Conservation (phyloP, 2,329 filamentous ascomycete species). For the Colletotrichum sp. region DNA sequence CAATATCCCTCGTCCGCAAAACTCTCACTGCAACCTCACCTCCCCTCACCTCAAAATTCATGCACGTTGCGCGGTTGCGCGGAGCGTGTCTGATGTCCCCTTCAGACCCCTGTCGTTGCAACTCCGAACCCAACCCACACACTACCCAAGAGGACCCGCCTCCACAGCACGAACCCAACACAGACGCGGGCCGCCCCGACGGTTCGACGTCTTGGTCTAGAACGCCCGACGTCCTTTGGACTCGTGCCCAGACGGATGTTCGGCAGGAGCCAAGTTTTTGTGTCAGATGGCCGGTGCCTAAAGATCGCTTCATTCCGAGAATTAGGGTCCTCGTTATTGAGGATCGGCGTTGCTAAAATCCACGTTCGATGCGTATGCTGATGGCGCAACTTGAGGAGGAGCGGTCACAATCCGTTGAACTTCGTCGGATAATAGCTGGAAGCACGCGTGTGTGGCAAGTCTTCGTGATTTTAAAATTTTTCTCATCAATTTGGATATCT, state of each 20-base stretch:
- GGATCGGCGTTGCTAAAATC: background rate
- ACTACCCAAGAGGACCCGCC: background rate
- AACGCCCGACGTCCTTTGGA: background rate
- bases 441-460: no score
- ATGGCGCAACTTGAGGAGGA: no score
- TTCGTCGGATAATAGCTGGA: no score
- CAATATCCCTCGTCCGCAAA: background rate
- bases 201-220: background rate
- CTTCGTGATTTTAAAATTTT: background rate
- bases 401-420: no score
- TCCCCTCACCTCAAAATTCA: background rate
- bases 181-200: background rate
- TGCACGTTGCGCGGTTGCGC: background rate
- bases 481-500: constrained; percentile 11
- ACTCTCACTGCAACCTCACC: background rate
- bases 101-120: background rate
- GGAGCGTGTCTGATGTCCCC: background rate
- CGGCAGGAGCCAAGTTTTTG: background rate
- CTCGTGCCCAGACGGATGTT: background rate
- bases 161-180: background rate
- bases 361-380: no score
- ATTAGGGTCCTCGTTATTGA: fast-evolving
- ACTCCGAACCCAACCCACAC: background rate
- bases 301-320: background rate
- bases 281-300: background rate